Percentiles rank a stretch among this genome's conserved stretches.
Evolutionary conservation across 2,329 filamentous ascomycete genomes (phyloP).

Genomic region (Apiospora marii): DNA sequence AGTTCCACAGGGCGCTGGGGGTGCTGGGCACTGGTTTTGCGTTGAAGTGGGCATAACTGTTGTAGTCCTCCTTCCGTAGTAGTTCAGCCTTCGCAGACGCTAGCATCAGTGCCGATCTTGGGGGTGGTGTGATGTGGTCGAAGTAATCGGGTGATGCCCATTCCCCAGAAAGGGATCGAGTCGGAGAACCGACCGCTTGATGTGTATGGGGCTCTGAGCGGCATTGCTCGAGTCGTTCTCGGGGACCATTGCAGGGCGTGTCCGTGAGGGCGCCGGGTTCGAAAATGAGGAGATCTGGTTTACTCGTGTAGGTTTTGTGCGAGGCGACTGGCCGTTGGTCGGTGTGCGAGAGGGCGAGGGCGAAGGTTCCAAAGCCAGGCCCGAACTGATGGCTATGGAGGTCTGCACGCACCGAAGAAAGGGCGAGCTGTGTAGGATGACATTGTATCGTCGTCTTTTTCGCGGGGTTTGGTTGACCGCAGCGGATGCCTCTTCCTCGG

Average conservation of each 20-base stretch:
- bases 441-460: conserved; percentile 72
- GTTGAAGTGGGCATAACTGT: conserved; percentile 52
- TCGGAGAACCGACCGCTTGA: conserved; percentile 72
- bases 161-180: conserved; percentile 92
- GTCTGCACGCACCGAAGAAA: conserved; percentile 94
- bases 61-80: conserved; percentile 76
- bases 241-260: conserved; percentile 31
- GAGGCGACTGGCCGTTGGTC: conserved; percentile 39
- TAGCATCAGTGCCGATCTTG: conserved; percentile 85
- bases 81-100: conserved; percentile 88
- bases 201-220: conserved; percentile 26
- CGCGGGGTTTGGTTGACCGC: conserved; percentile 42
- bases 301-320: conserved; percentile 31
- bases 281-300: conserved; percentile 34
- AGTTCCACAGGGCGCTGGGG: conserved; percentile 50
- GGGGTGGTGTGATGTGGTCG: conserved; percentile 88
- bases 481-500: conserved; percentile 43
- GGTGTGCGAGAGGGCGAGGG: conserved; percentile 39
- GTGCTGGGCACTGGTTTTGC: conserved; percentile 37
- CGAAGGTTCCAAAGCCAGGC: conserved; percentile 71
- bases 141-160: conserved; percentile 96
- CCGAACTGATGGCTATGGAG: conserved; percentile 85
- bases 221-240: conserved; percentile 38
- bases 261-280: conserved; percentile 31
- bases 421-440: conserved; percentile 92